Evolutionary conservation across 2,329 filamentous ascomycete species (phyloP).

Genomic region (Cryphonectria naterciae): DNA sequence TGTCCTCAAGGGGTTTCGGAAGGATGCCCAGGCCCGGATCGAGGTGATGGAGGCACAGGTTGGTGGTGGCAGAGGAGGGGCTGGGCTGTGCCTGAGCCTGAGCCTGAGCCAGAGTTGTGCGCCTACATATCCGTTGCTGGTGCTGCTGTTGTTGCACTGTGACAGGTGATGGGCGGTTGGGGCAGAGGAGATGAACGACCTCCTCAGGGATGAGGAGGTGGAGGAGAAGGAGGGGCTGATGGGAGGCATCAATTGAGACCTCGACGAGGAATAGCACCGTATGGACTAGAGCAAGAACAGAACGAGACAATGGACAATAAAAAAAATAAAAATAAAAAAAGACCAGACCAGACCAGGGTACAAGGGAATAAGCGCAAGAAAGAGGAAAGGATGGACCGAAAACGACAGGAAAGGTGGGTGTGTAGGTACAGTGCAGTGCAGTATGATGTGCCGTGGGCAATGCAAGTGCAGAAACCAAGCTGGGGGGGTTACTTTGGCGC

Average conservation of each 20-base stretch:
- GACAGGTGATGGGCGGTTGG: neutral
- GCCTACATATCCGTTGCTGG: slow-evolving; percentile 12
- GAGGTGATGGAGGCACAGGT: slow-evolving; percentile 15
- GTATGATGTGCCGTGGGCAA: slow-evolving; percentile 5
- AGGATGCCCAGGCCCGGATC: slow-evolving; percentile 6
- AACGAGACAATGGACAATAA: slow-evolving; percentile 11
- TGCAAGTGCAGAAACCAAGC: slow-evolving; percentile 5
- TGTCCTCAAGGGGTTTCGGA: slow-evolving; percentile 37
- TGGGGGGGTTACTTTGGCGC: neutral
- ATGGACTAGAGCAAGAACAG: neutral
- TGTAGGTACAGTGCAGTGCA: slow-evolving; percentile 20
- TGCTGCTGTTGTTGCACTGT: slow-evolving; percentile 16
- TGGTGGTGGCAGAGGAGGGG: slow-evolving; percentile 14
- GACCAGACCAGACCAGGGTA: slow-evolving; percentile 1
- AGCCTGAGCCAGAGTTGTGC: slow-evolving; percentile 22
- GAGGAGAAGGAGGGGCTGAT: slow-evolving; percentile 27
- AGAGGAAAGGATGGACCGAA: slow-evolving; percentile 2
- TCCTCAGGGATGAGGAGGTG: slow-evolving; percentile 21
- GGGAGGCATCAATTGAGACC: slow-evolving; percentile 29
- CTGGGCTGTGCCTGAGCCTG: slow-evolving; percentile 3
- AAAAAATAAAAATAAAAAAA: neutral
- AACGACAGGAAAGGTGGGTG: slow-evolving; percentile 23
- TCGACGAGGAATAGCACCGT: slow-evolving; percentile 11
- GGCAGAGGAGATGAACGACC: slow-evolving; percentile 12
- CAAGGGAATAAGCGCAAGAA: neutral